Evolutionary conservation across 192 early-diverging fungal species (phyloP), one percentile per base, ranked within the genome.

Genomic region (Haplosporangium gracile): DNA sequence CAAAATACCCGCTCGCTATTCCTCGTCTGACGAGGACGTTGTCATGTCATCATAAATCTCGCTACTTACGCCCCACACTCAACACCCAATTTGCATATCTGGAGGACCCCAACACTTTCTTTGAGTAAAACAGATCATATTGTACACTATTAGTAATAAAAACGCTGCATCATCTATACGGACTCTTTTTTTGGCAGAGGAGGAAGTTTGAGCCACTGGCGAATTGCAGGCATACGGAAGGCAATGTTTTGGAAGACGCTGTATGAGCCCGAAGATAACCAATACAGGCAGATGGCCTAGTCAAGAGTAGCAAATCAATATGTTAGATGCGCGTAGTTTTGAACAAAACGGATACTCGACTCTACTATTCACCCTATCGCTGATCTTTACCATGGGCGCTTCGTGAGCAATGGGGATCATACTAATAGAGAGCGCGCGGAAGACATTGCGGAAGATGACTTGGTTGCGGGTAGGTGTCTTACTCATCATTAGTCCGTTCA

Each of bases 331-430:
- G 68, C 15, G 4, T 7, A 18, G 5, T 39, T 18, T 11, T 3
- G 36, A 49, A 38, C 2, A 38, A 74, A 39, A 76, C 20, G n/a
- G 45, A 53, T 45, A 55, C 51, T 55, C 15, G 49, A 43, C 15
- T 51, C 45, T 45, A 1, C 34, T 73, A n/a, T 38, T 68, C n/a
- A n/a, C 55, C 7, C 0, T 15, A 5, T 51, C 20, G 49, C 68
- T 20, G 32, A 16, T 29, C 36, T 39, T 77, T 75, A 91, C 89
- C 90, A 91, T 88, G 24, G 95, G 95, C n/a, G 92, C 91, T 71
- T 95, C 89, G 5, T 94, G 88, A 9, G 94, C 94, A 45, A 95
- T 89, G 10, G 94, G 94, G 39, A 94, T 89, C 87, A 94, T 93
- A 22, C 89, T 78, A 38, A 96, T 77, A 3, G 93, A 88, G 1